Conservation (phyloP, 2,329 filamentous ascomycete species). For the Ophiobolus disseminans region DNA sequence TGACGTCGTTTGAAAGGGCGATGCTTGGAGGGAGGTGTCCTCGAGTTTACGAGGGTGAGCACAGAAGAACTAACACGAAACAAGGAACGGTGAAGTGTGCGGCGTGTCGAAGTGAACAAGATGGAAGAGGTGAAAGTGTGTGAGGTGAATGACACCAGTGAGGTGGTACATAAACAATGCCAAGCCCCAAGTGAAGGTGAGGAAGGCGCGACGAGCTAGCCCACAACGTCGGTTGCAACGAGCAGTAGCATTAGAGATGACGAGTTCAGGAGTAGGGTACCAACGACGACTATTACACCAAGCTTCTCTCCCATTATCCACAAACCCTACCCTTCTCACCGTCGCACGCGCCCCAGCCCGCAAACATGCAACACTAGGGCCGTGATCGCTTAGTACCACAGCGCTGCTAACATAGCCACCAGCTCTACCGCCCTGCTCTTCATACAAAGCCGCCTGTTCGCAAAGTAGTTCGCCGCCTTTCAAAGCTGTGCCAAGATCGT, state of each 20-base stretch:
- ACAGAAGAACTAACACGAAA: neutral
- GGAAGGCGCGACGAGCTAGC: neutral
- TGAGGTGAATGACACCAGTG: neutral
- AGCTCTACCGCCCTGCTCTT: neutral
- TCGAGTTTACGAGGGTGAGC: neutral
- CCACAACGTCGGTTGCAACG: neutral
- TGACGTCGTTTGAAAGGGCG: too few species aligned
- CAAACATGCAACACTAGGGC: slow-evolving; percentile 6
- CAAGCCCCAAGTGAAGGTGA: neutral
- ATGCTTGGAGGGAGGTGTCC: too few species aligned
- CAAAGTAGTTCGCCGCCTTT: slow-evolving; percentile 1
- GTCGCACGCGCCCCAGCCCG: slow-evolving; percentile 1
- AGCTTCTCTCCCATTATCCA: slow-evolving; percentile 18
- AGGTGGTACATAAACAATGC: neutral
- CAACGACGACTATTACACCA: slow-evolving; percentile 19
- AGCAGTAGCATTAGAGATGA: too few species aligned
- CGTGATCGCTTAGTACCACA: too few species aligned
- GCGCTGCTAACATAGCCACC: neutral
- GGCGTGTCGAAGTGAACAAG: neutral
- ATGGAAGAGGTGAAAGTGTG: neutral
- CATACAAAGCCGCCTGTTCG: slow-evolving; percentile 1
- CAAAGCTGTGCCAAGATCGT: slow-evolving; percentile 12
- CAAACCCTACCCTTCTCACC: neutral
- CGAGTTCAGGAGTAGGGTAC: too few species aligned
- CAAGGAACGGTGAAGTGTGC: too few species aligned